Base-by-base conservation (phyloP, 2,329 filamentous ascomycete genomes). In the Amylocarpus encephaloides region DNA sequence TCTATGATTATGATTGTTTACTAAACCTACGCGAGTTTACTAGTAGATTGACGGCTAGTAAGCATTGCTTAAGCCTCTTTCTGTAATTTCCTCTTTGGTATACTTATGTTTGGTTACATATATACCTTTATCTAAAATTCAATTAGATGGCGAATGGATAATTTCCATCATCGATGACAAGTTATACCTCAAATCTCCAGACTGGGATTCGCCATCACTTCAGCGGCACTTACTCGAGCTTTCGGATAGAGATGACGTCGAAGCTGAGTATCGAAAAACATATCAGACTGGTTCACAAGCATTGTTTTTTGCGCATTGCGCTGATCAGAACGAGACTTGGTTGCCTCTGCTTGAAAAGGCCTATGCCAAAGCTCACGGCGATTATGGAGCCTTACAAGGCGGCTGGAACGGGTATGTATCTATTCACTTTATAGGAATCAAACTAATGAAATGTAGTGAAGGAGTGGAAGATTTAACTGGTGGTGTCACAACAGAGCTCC, bases 151-250 rank as follows among this genome's bases (percentile, higher is more conserved):
- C 47, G 88, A 93, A 68, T 95, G 89, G 90, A 86, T 92, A 50
- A 89, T 90, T 60, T 90, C 87, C 51, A 91, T 95, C 54, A 82
- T 95, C 52, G 90, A 95, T 63, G 90, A 95, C 67, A 94, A 94
- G 68, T 75, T 95, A 2, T 94, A 88, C 65, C 77, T 95, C 15
- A 87, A 84, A 52, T 88, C 86, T 1, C 85, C 88, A 4, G 85
- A 86, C 63, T 94, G 88, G 71, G 87, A 94, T 57, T 86, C 88
- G 32, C 84, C 82, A 1, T 83, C 86, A 45, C 77, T 86, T 65
- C 85, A 90, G 63, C 80, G 87, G 35, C 78, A 86, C 48, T 73
- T 89, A 19, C 78, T 89, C 63, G 80, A 89, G 60, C 83, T 89
- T 61, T 82, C 88, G 43, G 86, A 88, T 63, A 79, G 85, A 48